Percentiles rank a stretch among this genome's conserved stretches.
Conservation (phyloP, 192 early-diverging fungal species). For the Funneliformis mosseae region DNA sequence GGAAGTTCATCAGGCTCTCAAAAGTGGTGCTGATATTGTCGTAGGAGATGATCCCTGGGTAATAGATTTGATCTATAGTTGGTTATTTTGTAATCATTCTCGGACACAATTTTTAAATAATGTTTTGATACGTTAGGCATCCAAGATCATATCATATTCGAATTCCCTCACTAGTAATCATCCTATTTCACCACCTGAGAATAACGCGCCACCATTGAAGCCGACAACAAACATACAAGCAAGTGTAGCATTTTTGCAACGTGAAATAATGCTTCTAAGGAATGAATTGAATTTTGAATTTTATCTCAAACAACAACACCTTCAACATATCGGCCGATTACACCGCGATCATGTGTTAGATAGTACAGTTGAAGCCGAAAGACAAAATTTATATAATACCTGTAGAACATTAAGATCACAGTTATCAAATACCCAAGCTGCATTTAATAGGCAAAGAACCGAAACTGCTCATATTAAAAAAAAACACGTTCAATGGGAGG, state of each 20-base stretch:
- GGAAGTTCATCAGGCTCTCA: conserved; percentile 43
- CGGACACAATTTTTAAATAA: background rate
- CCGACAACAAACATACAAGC: conserved; percentile 34
- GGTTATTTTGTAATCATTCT: background rate
- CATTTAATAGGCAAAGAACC: conserved; percentile 49
- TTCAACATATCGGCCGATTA: conserved; percentile 60
- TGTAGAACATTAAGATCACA: conserved; percentile 51
- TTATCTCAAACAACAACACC: conserved; percentile 61
- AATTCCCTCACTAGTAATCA: background rate
- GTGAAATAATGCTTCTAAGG: conserved; percentile 55
- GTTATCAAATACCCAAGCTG: conserved; percentile 43
- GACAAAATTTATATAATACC: conserved; percentile 55
- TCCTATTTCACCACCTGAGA: background rate
- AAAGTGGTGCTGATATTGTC: conserved; percentile 47
- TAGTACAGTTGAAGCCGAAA: conserved; percentile 55
- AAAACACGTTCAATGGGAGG: conserved; percentile 60
- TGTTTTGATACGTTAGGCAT: background rate
- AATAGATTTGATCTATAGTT: background rate
- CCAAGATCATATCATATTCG: conserved; percentile 12
- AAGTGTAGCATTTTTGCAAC: conserved; percentile 45
- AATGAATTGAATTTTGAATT: conserved; percentile 66
- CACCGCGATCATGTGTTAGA: conserved; percentile 60
- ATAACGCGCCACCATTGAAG: background rate
- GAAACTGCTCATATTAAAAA: conserved; percentile 49
- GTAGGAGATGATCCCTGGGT: conserved; percentile 47